phyloP scores from a whole-genome alignment of 768 basidiomycete genomes.

The Tremella fuciformis region DNA sequence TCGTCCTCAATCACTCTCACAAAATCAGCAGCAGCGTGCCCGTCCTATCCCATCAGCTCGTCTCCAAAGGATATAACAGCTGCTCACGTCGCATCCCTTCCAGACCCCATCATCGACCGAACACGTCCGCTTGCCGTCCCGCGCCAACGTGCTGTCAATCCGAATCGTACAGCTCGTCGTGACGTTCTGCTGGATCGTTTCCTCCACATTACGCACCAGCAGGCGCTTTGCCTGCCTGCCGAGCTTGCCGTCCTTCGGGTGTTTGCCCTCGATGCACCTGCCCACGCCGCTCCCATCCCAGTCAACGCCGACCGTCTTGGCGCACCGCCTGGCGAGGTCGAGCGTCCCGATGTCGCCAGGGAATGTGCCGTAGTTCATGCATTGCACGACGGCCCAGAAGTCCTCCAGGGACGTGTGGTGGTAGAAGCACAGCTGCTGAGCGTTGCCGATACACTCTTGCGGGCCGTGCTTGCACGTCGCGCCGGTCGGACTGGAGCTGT shows the following conservation, averaged over 20 bases:
- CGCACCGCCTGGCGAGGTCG: constrained; percentile 66
- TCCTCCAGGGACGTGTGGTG: constrained; percentile 48
- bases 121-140: constrained; percentile 60
- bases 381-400: constrained; percentile 27
- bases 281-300: constrained; percentile 62
- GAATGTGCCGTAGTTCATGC: constrained; percentile 31
- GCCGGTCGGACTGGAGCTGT: constrained; percentile 53
- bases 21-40: constrained; percentile 72
- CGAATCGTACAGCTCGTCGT: constrained; percentile 85
- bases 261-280: constrained; percentile 53
- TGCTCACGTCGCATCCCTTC: constrained; percentile 57
- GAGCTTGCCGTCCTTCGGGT: constrained; percentile 55
- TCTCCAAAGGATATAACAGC: constrained; percentile 54
- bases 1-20: constrained; percentile 71
- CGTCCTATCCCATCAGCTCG: constrained; percentile 57
- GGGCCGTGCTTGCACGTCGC: constrained; percentile 75
- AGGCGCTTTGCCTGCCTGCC: constrained; percentile 50
- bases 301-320: constrained; percentile 62
- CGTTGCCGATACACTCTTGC: constrained; percentile 76
- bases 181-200: constrained; percentile 58
- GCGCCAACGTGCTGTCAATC: constrained; percentile 57
- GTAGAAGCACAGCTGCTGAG: constrained; percentile 75
- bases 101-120: constrained; percentile 61
- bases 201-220: constrained; percentile 61
- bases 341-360: constrained; percentile 64